phyloP scores from a whole-genome alignment of 2,329 filamentous ascomycete genomes.

The Penicillium sp. region DNA sequence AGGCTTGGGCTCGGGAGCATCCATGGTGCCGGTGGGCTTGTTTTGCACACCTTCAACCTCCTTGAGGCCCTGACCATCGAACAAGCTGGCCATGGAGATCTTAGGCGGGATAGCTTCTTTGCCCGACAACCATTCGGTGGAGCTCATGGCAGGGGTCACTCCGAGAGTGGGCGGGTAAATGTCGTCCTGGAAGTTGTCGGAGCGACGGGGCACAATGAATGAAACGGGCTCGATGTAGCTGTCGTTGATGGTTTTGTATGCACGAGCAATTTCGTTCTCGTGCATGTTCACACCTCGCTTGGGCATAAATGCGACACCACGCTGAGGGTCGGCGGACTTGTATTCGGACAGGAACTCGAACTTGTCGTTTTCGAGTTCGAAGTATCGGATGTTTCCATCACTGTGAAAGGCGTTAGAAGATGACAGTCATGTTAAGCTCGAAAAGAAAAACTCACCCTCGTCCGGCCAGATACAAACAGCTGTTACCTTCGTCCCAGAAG shows the following conservation, averaged over 20 bases:
- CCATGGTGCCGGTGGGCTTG: constrained; percentile 35
- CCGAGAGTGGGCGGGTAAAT: constrained; percentile 89
- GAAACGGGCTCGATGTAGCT: constrained; percentile 93
- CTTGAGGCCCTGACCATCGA: constrained; percentile 76
- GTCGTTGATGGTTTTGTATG: constrained; percentile 97
- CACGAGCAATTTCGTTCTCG: constrained; percentile 93
- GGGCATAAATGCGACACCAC: constrained; percentile 89
- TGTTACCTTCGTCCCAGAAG: constrained; percentile 97
- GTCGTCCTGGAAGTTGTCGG: constrained; percentile 94
- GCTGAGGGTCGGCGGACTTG: constrained; percentile 93
- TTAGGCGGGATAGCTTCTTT: constrained; percentile 83
- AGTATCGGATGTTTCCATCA: constrained; percentile 99
- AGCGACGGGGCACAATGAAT: constrained; percentile 90
- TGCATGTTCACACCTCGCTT: constrained; percentile 95
- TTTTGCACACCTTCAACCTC: constrained; percentile 60
- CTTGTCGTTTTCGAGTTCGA: constrained; percentile 97
- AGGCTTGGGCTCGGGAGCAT: constrained; percentile 49
- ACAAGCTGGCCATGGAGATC: constrained; percentile 89
- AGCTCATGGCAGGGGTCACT: constrained; percentile 73
- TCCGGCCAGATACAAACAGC: constrained; percentile 92
- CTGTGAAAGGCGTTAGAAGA: constrained; percentile 45
- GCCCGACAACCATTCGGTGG: constrained; percentile 80
- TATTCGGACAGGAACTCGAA: constrained; percentile 97
- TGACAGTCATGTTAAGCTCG: neutral
- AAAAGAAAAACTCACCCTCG: constrained; percentile 69